Conservation (phyloP, 495 filamentous ascomycete species). For the Penicillium waksmanii region DNA sequence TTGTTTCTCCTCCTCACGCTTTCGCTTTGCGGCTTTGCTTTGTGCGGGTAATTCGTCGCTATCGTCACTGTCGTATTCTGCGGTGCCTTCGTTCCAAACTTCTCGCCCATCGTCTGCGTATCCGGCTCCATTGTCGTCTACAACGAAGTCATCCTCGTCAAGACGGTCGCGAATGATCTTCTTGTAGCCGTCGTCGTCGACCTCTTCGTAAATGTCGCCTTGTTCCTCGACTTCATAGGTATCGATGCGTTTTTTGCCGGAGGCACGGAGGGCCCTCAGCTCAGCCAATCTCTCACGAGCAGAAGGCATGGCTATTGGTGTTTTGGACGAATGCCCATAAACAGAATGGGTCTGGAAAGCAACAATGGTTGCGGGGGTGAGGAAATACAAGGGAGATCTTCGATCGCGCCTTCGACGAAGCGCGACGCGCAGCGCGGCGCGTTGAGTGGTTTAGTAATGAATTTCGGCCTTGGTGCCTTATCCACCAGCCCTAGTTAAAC, state of each 20-base stretch:
- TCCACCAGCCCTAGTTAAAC: not conserved
- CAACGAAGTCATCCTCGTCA: conserved; percentile 95
- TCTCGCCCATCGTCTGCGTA: conserved; percentile 98
- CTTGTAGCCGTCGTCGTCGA: conserved; percentile 97
- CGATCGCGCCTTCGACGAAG: conserved; percentile 8
- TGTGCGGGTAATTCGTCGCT: conserved; percentile 69
- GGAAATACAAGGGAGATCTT: conserved; percentile 25
- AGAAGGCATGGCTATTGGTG: conserved; percentile 38
- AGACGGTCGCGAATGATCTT: conserved; percentile 88
- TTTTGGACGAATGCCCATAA: conserved; percentile 26
- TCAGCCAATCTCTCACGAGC: conserved; percentile 65
- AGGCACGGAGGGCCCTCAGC: conserved; percentile 78
- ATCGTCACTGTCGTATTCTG: conserved; percentile 60
- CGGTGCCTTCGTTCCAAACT: conserved; percentile 79
- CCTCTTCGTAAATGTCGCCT: conserved; percentile 88
- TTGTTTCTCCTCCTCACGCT: conserved; percentile 86
- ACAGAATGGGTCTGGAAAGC: conserved; percentile 13
- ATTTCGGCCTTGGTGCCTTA: conserved; percentile 1
- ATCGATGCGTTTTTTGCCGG: conserved; percentile 87
- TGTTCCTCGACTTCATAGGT: conserved; percentile 88
- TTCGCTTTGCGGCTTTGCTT: conserved; percentile 80
- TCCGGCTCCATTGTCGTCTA: conserved; percentile 90
- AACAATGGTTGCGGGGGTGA: conserved; percentile 28
- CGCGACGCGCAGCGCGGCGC: conserved; percentile 17
- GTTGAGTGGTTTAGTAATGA: conserved; percentile 18